Percentiles rank a stretch among this genome's conserved stretches.
phyloP scores from a whole-genome alignment of 805 yeast species.

The Yarrowia divulgata region DNA sequence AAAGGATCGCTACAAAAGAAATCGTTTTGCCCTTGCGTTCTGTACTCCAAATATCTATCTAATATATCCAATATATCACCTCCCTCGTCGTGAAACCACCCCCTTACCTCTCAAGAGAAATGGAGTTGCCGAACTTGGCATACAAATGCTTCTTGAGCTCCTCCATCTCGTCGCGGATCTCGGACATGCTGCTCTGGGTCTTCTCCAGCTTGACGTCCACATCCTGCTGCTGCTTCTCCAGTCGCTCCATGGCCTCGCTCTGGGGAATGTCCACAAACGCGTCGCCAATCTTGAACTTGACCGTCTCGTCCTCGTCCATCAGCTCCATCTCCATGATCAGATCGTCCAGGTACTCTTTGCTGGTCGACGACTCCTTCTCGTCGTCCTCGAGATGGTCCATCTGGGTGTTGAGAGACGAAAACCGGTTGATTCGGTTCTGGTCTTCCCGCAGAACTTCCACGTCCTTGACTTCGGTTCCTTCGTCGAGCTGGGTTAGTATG shows the following conservation, averaged over 20 bases:
- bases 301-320: conserved; percentile 63
- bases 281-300: conserved; percentile 78
- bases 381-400: conserved; percentile 64
- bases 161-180: conserved; percentile 61
- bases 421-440: conserved; percentile 86
- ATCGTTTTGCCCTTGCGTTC: too few relatives aligned
- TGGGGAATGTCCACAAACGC: conserved; percentile 73
- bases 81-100: too few relatives aligned
- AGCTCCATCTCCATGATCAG: conserved; percentile 84
- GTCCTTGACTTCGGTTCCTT: conserved; percentile 44
- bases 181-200: conserved; percentile 58
- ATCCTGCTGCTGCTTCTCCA: conserved; percentile 67
- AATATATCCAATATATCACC: too few relatives aligned
- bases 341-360: conserved; percentile 89
- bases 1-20: too few relatives aligned
- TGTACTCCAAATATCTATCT: too few relatives aligned
- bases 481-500: conserved; percentile 39
- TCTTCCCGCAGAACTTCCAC: conserved; percentile 78
- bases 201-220: conserved; percentile 60
- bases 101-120: conserved; percentile 71
- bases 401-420: conserved; percentile 79
- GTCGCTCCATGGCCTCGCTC: conserved; percentile 66
- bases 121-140: conserved; percentile 87
- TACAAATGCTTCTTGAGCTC: conserved; percentile 77
- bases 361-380: conserved; percentile 61